phyloP scores from a whole-genome alignment of 345 rosid species.

The Euphorbia lathyris region DNA sequence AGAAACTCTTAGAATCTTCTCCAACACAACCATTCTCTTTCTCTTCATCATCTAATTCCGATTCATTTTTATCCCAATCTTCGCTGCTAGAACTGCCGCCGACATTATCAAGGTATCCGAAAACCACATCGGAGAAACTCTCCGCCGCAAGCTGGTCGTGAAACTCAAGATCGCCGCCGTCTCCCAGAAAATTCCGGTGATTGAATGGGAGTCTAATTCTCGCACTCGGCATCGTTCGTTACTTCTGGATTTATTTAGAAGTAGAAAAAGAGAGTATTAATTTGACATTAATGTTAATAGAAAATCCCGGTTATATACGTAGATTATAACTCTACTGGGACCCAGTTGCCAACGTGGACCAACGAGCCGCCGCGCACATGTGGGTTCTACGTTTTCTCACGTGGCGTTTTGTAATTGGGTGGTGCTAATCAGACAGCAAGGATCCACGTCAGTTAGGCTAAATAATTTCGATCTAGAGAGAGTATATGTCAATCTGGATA shows the following conservation, averaged over 20 bases:
- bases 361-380: slow-evolving; percentile 25
- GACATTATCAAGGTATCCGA: slow-evolving; percentile 22
- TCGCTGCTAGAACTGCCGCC: background rate
- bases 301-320: slow-evolving; percentile 14
- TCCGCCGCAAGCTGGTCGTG: slow-evolving; percentile 3
- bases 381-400: background rate
- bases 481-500: slow-evolving; percentile 16
- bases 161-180: background rate
- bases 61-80: slow-evolving; percentile 13
- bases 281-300: background rate
- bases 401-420: slow-evolving; percentile 10
- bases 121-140: slow-evolving; percentile 27
- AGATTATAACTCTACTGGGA: background rate
- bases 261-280: background rate
- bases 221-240: slow-evolving; percentile 5
- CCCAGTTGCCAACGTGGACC: slow-evolving; percentile 1
- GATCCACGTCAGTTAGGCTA: slow-evolving; percentile 32
- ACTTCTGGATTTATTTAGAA: no score
- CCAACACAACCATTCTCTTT: slow-evolving; percentile 13
- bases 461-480: slow-evolving; percentile 11
- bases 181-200: background rate
- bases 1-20: slow-evolving; percentile 15
- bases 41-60: slow-evolving; percentile 12
- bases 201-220: slow-evolving; percentile 17
- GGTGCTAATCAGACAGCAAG: slow-evolving; percentile 12